Base-by-base conservation (phyloP, 768 basidiomycete species). In the Cantharellus cinnabarinus region DNA sequence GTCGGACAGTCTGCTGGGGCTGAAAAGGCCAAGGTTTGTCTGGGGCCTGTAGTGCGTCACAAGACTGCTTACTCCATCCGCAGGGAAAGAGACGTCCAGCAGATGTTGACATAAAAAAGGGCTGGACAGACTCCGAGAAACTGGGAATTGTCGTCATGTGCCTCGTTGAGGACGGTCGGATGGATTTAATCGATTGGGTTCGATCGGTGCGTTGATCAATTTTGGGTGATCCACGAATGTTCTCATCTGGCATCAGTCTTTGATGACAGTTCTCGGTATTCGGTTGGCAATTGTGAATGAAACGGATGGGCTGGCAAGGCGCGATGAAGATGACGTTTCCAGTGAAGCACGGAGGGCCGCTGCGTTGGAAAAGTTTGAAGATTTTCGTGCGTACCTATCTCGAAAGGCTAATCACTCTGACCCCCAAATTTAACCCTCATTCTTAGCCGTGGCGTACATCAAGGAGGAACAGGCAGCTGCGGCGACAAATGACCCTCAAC, bases 71-170 rank as follows among this genome's bases (percentile, higher is more conserved):
- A 29, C 20, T 29, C 44, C 44, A 48, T 48, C 44, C 44, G 20
- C 20, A 62, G 41, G 53, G 56, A 35, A 59, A 10, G n/a, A 54
- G 38, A 10, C 38, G 15, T 67, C 77, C 80, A 42, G 76, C 73
- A 10, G 90, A 93, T 57, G 77, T 94, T 38, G 74, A 79, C 61
- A 80, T 94, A 62, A 85, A 86, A 74, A 88, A 87, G 65, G 89
- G 88, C 3, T 83, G 88, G 70, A 80, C 84, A 14, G 85, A 83
- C 81, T 89, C 81, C 64, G 83, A 97, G 66, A 82, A 97, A 68
- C 74, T 98, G 53, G 93, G 86, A 2, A 88, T 97, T 63, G 81
- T 81, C 2, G 77, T 95, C 61, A 80, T 79, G 44, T 76, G 78
- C 52, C 76, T 97, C 7, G 72, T 82, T 4, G 83, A 89, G 55